Percentiles rank a stretch among this genome's conserved stretches.
Evolutionary conservation across 306 rosid genomes (phyloP).

Genomic region (Glycine latifolia): DNA sequence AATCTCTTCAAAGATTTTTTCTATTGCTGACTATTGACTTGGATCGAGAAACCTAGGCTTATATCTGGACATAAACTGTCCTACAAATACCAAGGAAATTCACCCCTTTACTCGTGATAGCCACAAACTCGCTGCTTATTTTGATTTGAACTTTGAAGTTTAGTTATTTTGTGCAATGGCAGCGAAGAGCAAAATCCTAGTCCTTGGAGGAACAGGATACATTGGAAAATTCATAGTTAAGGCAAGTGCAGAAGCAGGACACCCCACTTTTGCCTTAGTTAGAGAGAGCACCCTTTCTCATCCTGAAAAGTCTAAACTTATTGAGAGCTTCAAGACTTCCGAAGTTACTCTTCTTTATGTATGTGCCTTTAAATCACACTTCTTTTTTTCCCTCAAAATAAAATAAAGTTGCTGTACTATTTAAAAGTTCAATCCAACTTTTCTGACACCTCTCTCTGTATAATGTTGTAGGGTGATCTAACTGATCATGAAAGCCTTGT

Average conservation of each 20-base stretch:
- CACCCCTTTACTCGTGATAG: neutral
- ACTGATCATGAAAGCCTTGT: conserved; percentile 50
- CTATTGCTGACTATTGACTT: neutral
- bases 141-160: neutral
- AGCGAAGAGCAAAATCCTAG: conserved; percentile 53
- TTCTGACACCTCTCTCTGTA: neutral
- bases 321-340: conserved; percentile 47
- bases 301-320: conserved; percentile 47
- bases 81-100: conserved; percentile 4
- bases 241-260: conserved; percentile 54
- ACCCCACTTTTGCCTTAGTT: conserved; percentile 51
- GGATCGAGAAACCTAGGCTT: neutral
- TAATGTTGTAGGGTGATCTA: conserved; percentile 47
- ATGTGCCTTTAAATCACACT: neutral
- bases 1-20: neutral
- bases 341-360: conserved; percentile 53
- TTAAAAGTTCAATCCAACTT: neutral
- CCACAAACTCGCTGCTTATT: neutral
- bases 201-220: conserved; percentile 53
- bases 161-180: conserved; percentile 29
- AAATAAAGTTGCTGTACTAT: too few species aligned
- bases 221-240: conserved; percentile 39
- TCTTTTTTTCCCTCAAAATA: too few species aligned
- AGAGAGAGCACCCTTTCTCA: conserved; percentile 47
- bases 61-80: neutral